Evolutionary conservation across 169 alveolate genomes (phyloP).

Genomic region (Cryptosporidium andersoni): DNA sequence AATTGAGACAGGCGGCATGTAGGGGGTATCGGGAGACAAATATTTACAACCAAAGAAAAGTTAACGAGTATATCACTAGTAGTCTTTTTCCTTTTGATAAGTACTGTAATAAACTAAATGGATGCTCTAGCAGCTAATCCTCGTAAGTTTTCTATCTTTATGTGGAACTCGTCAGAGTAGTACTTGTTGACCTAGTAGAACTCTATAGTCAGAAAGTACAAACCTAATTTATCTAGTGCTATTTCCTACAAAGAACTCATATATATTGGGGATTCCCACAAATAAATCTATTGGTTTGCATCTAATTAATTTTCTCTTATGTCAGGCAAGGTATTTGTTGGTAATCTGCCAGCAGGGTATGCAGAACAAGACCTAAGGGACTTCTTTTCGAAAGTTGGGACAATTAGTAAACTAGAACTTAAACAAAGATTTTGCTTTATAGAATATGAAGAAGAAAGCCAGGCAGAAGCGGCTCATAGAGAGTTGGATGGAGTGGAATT

Average conservation of each 20-base stretch:
- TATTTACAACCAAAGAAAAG: too few species aligned
- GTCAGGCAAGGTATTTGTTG: constrained; percentile 81
- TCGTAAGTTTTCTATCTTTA: constrained; percentile 43
- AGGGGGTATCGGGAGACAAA: too few species aligned
- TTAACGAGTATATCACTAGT: too few species aligned
- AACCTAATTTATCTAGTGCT: neutral
- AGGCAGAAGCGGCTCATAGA: constrained; percentile 82
- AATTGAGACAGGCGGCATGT: too few species aligned
- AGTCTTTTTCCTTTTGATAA: too few species aligned
- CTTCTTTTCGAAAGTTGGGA: constrained; percentile 81
- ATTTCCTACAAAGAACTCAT: neutral
- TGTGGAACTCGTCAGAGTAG: neutral
- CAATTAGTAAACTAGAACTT: constrained; percentile 79
- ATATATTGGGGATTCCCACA: neutral
- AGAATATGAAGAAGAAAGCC: constrained; percentile 79
- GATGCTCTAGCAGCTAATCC: constrained; percentile 69
- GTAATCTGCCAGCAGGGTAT: constrained; percentile 82
- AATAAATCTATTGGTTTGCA: neutral
- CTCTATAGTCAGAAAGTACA: neutral
- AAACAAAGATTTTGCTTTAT: constrained; percentile 84
- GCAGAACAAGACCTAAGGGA: constrained; percentile 83
- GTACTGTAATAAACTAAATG: constrained; percentile 12
- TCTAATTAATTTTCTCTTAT: neutral
- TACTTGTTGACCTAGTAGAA: neutral
- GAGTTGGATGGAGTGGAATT: constrained; percentile 67